A percentile compares a stretch with the other conserved stretches of the same genome.
Conservation (phyloP, 306 rosid genomes). For the Acacia melanoxylon region DNA sequence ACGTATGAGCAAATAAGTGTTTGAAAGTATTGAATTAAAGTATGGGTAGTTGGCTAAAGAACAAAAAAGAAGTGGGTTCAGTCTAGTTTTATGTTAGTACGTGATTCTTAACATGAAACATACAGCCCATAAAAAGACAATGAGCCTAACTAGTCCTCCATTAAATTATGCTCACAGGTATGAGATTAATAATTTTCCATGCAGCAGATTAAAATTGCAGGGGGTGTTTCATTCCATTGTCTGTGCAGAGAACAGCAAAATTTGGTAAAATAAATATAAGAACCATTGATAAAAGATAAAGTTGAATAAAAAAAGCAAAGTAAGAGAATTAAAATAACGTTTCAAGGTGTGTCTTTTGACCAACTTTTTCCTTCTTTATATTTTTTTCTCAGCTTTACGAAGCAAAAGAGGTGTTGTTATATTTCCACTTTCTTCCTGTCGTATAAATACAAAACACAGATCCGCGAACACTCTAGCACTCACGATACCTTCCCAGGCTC, state of each 20-base stretch:
- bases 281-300: background rate
- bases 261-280: background rate
- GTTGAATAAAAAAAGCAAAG: background rate
- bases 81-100: no score
- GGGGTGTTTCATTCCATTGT: no score
- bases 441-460: background rate
- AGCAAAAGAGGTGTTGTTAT: background rate
- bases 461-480: background rate
- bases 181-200: no score
- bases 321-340: background rate
- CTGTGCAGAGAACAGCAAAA: background rate
- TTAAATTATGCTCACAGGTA: no score
- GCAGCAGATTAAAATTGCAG: no score
- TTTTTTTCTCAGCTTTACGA: background rate
- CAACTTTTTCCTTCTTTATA: background rate
- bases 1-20: no score
- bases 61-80: no score
- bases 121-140: no score
- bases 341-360: background rate
- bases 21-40: no score
- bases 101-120: no score
- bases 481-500: background rate
- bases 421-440: background rate
- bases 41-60: no score
- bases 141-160: no score